phyloP scores from a whole-genome alignment of 2,329 filamentous ascomycete species.

The Penicillium rolfsii region DNA sequence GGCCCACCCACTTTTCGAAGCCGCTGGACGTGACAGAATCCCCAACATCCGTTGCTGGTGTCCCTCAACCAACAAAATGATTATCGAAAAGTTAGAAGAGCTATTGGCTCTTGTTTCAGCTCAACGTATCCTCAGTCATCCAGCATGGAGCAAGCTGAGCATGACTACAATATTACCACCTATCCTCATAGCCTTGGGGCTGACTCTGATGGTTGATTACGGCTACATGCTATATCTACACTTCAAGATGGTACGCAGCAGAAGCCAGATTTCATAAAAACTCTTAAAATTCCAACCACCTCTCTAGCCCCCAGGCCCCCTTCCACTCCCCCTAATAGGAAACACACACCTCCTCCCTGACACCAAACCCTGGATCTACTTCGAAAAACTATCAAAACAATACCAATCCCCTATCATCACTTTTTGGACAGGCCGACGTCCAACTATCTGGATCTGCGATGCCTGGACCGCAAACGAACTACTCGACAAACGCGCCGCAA shows the following conservation, averaged over 20 bases:
- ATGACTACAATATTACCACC: background rate
- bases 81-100: constrained; percentile 10
- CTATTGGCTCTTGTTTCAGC: constrained; percentile 7
- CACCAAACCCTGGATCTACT: constrained; percentile 62
- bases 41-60: background rate
- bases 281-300: background rate
- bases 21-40: background rate
- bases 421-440: constrained; percentile 56
- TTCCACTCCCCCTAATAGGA: constrained; percentile 58
- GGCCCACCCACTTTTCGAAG: background rate
- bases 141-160: constrained; percentile 1
- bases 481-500: constrained; percentile 38
- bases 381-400: constrained; percentile 57
- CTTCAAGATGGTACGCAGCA: constrained; percentile 29
- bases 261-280: background rate
- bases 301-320: constrained; percentile 57
- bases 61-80: background rate
- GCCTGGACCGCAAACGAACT: constrained; percentile 36
- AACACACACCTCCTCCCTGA: constrained; percentile 59
- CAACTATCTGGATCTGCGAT: constrained; percentile 35
- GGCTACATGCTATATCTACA: constrained; percentile 31
- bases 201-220: constrained; percentile 28
- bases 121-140: background rate
- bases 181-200: background rate
- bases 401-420: constrained; percentile 55